Evolutionary conservation across 75 land plant genomes (phyloP), one percentile per base, ranked within the genome.

Genomic region (Cryptomeria japonica): DNA sequence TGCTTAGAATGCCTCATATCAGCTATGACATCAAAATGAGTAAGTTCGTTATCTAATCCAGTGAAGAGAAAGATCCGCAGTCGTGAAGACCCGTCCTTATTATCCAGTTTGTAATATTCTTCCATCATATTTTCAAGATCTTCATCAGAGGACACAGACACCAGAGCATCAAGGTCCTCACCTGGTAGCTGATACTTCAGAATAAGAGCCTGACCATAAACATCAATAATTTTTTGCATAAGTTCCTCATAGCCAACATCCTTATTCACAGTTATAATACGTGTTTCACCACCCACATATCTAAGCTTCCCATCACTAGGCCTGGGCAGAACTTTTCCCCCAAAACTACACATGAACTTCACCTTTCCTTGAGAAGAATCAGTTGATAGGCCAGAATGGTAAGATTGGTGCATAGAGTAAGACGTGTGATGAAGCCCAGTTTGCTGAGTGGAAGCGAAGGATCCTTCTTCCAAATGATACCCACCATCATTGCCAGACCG

Each of bases 81-180:
- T 86, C 94, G 88, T 70, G 88, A 91, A 86, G 91, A 90, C 38
- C 96, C 95, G 55, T 89, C 95, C 83, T 42, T 47, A 25, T 86
- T 88, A 47, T 92, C 95, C 55, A 91, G 90, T 86, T 90, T 93
- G 79, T 92, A 91, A 85, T 95, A 97, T 82, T 98, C 99, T 32
- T 98, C 99, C 78, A 96, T 92, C 99, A 98, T 97, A 80, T 98
- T 93, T 77, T 91, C 93, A 77, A 98, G 90, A 89, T 98, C 99
- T 61, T 98, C 99, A 89, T 98, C 96, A 38, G 95, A 95, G 39
- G 97, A 95, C 16, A 98, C 97, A 14, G 99, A 98, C 77, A 98
- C 92, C 42, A 98, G 90, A 13, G 99, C 95, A 92, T 98, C 99
- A 84, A 98, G 93, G 87, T 98, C 99, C 87, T 98, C 99, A 51